These are phyloP conservation scores for Melaleuca quinquenervia DNA, from an alignment of 345 rosid genomes.

Conservation along the genomic window DNA sequence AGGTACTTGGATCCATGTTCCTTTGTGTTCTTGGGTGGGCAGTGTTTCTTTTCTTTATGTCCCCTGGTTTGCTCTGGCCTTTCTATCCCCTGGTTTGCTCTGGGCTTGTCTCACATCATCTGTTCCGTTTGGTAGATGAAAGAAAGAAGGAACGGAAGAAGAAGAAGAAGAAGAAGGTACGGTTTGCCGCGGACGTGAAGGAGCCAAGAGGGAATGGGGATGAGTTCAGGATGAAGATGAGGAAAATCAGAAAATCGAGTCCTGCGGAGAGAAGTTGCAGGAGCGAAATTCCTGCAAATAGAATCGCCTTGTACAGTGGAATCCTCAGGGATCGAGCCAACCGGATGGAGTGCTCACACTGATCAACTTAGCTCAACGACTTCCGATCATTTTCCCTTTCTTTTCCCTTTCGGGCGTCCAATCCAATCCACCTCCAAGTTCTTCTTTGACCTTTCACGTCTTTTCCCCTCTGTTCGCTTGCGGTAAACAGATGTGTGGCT, in stretches of 20 bases:
- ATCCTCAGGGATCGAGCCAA: slow-evolving; percentile 8
- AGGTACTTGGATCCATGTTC: background rate
- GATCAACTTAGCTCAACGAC: background rate
- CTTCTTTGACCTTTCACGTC: background rate
- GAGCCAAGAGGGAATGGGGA: slow-evolving; percentile 12
- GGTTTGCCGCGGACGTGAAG: slow-evolving; percentile 70
- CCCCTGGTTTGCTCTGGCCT: background rate
- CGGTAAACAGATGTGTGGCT: background rate
- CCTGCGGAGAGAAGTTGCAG: background rate
- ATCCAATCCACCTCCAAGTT: background rate
- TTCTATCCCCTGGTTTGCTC: background rate
- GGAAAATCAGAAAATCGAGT: background rate
- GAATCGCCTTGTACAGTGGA: slow-evolving; percentile 2
- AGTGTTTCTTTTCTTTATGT: background rate
- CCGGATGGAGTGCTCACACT: slow-evolving; percentile 7
- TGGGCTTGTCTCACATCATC: background rate
- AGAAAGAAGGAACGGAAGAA: slow-evolving; percentile 28
- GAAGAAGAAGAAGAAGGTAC: slow-evolving; percentile 34
- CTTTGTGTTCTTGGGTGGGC: background rate
- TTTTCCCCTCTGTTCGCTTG: background rate
- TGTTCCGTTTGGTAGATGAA: slow-evolving; percentile 15
- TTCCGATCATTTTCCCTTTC: background rate
- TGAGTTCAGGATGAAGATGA: background rate
- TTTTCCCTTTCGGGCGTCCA: background rate
- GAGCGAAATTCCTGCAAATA: slow-evolving; percentile 1